phyloP scores from a whole-genome alignment of 225 moss, liverwort and hornwort genomes.

The Pseudoscleropodium purum region DNA sequence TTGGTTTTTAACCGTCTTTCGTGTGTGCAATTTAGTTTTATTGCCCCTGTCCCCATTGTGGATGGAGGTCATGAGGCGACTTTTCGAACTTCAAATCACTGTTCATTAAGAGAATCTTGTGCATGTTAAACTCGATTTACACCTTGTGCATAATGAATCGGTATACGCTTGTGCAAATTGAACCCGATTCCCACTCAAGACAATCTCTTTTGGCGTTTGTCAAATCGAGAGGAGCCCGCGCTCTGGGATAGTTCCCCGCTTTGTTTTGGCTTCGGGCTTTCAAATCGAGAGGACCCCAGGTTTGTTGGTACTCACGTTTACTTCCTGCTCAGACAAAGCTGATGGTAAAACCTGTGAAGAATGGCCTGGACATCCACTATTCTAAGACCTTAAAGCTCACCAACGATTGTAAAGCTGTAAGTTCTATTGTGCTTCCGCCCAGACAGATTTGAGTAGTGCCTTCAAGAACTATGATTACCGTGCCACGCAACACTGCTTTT shows the following conservation, averaged over 20 bases:
- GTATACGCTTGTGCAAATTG: not conserved
- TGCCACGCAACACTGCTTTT: not conserved
- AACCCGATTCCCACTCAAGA: not conserved
- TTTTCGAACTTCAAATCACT: not conserved
- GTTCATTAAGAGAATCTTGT: not conserved
- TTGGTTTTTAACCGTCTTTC: not conserved
- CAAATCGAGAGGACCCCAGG: not conserved
- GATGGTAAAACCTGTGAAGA: constrained; percentile 50
- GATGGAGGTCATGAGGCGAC: not conserved
- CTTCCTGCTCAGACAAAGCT: constrained; percentile 56
- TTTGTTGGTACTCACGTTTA: constrained; percentile 1
- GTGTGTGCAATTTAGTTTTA: not conserved
- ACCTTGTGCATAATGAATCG: not conserved
- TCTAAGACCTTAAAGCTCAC: constrained; percentile 56
- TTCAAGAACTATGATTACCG: not conserved
- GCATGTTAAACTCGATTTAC: not conserved
- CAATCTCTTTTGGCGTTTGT: not conserved
- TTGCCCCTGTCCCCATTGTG: not conserved
- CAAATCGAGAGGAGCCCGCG: not conserved
- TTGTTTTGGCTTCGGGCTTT: not conserved
- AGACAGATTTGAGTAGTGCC: not conserved
- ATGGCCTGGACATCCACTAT: constrained; percentile 48
- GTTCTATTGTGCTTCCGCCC: constrained; percentile 3
- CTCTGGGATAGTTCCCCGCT: not conserved
- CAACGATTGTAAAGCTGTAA: constrained; percentile 60